Evolutionary conservation across 2,329 filamentous ascomycete genomes (phyloP).

Genomic region (Pyricularia pennisetigena): DNA sequence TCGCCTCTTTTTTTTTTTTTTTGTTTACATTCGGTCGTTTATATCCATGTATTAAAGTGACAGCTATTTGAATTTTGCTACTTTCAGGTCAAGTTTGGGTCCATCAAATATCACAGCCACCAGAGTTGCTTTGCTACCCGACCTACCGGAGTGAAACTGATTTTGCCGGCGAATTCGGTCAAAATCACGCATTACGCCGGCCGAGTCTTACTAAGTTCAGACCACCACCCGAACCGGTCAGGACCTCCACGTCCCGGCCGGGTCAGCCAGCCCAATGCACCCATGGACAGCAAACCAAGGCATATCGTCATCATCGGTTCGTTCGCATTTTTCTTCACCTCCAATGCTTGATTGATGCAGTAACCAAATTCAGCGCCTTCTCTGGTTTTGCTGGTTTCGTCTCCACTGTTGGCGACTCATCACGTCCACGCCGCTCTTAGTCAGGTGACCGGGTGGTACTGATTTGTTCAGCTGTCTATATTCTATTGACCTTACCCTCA

Average conservation of each 20-base stretch:
- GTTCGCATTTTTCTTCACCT: constrained; percentile 7
- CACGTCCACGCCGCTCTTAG: background rate
- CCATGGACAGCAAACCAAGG: constrained; percentile 15
- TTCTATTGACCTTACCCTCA: background rate
- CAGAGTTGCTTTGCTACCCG: background rate
- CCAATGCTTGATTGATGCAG: background rate
- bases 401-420: background rate
- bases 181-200: background rate
- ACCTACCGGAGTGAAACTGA: background rate
- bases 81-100: background rate
- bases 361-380: background rate
- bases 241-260: background rate
- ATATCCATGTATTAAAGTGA: background rate
- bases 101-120: background rate
- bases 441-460: background rate
- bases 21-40: background rate
- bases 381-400: background rate
- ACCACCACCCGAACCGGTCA: background rate
- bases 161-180: background rate
- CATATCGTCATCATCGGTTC: constrained; percentile 39
- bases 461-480: background rate
- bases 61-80: background rate
- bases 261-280: constrained; percentile 1
- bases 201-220: background rate
- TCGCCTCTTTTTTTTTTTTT: background rate